phyloP scores from a whole-genome alignment of 2,329 filamentous ascomycete species.

The Sporothrix pallida region DNA sequence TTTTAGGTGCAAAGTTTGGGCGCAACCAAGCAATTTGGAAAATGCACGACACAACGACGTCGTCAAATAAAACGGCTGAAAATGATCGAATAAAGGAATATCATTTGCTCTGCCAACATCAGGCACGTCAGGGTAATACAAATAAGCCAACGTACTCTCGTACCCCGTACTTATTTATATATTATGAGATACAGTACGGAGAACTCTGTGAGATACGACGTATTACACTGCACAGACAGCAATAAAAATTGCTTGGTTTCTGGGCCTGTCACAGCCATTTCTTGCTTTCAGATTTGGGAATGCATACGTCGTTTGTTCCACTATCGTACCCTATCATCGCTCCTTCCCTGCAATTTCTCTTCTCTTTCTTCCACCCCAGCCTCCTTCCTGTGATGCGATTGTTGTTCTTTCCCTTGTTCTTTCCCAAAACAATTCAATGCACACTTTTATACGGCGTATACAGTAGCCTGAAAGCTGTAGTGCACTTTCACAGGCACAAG shows the following conservation, averaged over 20 bases:
- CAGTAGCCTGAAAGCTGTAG: not conserved
- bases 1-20: not conserved
- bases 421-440: not conserved
- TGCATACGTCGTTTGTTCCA: constrained; percentile 11
- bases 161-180: not conserved
- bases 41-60: constrained; percentile 1
- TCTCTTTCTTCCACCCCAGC: not conserved
- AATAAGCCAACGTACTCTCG: too few species aligned
- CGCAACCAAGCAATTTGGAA: not conserved
- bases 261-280: not conserved
- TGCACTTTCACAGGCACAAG: not conserved
- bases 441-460: constrained; percentile 2
- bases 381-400: not conserved
- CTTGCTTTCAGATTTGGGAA: constrained; percentile 7
- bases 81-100: not conserved
- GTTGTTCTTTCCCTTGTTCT: not conserved
- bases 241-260: not conserved
- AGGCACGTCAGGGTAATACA: not conserved
- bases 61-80: constrained; percentile 15
- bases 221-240: not conserved
- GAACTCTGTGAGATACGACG: not conserved
- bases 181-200: not conserved
- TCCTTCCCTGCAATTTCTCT: not conserved
- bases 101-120: not conserved
- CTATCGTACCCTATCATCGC: not conserved